phyloP scores from a whole-genome alignment of 2,329 filamentous ascomycete genomes.

The Alternaria tenuissima region DNA sequence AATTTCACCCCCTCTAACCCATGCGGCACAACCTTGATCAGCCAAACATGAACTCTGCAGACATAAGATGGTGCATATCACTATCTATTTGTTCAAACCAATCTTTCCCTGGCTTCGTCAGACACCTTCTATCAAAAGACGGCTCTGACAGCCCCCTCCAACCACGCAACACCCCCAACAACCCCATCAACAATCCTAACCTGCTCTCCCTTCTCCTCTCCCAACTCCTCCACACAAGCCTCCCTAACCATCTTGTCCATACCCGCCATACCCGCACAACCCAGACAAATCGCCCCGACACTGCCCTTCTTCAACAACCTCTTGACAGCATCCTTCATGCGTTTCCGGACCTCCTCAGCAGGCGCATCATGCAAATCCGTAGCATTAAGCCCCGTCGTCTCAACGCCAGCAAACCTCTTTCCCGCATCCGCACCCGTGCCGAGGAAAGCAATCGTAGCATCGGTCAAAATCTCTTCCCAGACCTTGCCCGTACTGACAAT shows the following conservation, averaged over 20 bases:
- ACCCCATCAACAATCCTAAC: slow-evolving; percentile 83
- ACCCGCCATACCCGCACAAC: slow-evolving; percentile 91
- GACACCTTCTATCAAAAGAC: too few species aligned
- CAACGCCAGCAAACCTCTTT: slow-evolving; percentile 76
- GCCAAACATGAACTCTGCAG: too few species aligned
- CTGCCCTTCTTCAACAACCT: slow-evolving; percentile 65
- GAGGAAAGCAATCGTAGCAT: slow-evolving; percentile 71
- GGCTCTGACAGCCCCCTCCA: slow-evolving; percentile 58
- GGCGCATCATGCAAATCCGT: slow-evolving; percentile 78
- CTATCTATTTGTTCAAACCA: too few species aligned
- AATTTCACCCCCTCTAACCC: too few species aligned
- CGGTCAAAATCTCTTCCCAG: slow-evolving; percentile 77
- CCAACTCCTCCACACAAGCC: slow-evolving; percentile 71
- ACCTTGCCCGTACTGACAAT: slow-evolving; percentile 88
- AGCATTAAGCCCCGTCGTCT: slow-evolving; percentile 82
- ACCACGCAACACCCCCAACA: slow-evolving; percentile 70
- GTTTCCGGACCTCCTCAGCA: slow-evolving; percentile 68
- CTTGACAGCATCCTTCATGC: slow-evolving; percentile 75
- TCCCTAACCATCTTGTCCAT: slow-evolving; percentile 78
- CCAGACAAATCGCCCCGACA: slow-evolving; percentile 78
- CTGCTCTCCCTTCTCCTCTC: slow-evolving; percentile 63
- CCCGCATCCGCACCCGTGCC: slow-evolving; percentile 56
- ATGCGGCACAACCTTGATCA: too few species aligned
- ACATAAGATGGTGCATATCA: too few species aligned
- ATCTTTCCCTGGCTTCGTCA: too few species aligned